Base-by-base conservation (phyloP, 2,329 filamentous ascomycete species). In the Aspergillus aculeatus region DNA sequence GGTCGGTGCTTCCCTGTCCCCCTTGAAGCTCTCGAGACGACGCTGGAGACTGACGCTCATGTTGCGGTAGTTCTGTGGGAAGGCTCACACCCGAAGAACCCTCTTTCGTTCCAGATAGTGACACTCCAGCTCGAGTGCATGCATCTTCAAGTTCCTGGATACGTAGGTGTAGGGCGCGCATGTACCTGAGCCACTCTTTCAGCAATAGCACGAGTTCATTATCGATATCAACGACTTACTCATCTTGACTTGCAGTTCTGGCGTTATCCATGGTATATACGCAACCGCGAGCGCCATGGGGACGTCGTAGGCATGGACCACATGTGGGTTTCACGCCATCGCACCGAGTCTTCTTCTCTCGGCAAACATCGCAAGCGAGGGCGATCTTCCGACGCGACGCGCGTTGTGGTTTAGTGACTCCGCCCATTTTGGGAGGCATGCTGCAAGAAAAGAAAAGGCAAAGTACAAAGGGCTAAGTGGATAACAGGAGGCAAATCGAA, bases 271-370 rank as follows among this genome's bases (percentile, higher is more conserved):
- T 60, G 23, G 68, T 77, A 64, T 79, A 80, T 9, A 77, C 64
- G 54, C 77, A 80, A n/a, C 68, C 70, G 32, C 74, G 69, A 6
- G 75, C 62, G 3, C 63, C 60, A 26, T 75, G 67, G 2, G 68
- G 69, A 12, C 77, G 72, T 12, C 73, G 71, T 47, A 66, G 66
- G 55, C 79, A 81, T 2, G 75, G 73, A n/a, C 73, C 76, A 65
- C 78, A 81, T 12, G 80, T 74, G 24, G 78, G 79, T 62, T 79
- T 79, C n/a, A 57, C 68, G 21, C 78, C 77, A 62, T 80, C 77
- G 56, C 78, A 80, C 1, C 75, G 73, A 5, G 75, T 68, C 62
- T 80, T 80, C 50, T 76, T 74, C 54, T 76, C 72, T 29, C 77
- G 69, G 56, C 78, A 80, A 3, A 74, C 70, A 57, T 79, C 77